Conservation (phyloP, 495 filamentous ascomycete genomes). For the Aspergillus olivimuriae region DNA sequence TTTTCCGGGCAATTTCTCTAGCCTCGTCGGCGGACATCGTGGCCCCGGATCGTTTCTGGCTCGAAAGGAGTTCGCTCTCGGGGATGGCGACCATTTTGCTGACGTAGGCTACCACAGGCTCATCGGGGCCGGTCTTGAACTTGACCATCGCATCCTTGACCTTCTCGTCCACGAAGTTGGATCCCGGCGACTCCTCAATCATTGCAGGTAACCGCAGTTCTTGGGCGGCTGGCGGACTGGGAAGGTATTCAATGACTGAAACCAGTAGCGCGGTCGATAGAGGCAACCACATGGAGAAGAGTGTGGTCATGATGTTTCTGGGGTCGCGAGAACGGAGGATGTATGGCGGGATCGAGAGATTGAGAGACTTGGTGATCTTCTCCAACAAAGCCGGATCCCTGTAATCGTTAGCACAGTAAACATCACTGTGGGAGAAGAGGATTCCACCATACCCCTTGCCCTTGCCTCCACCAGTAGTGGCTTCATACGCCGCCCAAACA, state of each 20-base stretch:
- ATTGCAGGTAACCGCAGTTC: constrained; percentile 71
- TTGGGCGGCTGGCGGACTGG: constrained; percentile 80
- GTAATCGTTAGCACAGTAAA: constrained; percentile 21
- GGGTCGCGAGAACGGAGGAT: constrained; percentile 81
- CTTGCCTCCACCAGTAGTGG: constrained; percentile 73
- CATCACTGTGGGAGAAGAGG: constrained; percentile 11
- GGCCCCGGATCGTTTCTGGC: constrained; percentile 53
- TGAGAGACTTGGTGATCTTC: constrained; percentile 90
- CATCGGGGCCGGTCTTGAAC: constrained; percentile 60
- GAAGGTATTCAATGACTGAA: constrained; percentile 87
- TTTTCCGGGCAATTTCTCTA: constrained; percentile 76
- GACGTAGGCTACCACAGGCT: constrained; percentile 88
- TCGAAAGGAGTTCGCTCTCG: constrained; percentile 83
- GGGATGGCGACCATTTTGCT: constrained; percentile 98
- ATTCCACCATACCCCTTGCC: constrained; percentile 64
- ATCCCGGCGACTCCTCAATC: constrained; percentile 74
- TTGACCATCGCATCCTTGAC: constrained; percentile 74
- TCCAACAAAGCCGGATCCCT: constrained; percentile 79
- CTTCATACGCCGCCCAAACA: constrained; percentile 95
- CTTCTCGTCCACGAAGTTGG: constrained; percentile 55
- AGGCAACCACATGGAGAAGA: constrained; percentile 88
- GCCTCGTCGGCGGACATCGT: constrained; percentile 84
- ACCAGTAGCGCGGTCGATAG: constrained; percentile 89
- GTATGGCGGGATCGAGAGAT: constrained; percentile 74
- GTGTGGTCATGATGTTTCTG: constrained; percentile 70